A percentile compares a stretch with the other conserved stretches of the same genome.
These are phyloP conservation scores for Capsaspora owczarzaki DNA, from an alignment of 78 protist species.

Conservation along the genomic window DNA sequence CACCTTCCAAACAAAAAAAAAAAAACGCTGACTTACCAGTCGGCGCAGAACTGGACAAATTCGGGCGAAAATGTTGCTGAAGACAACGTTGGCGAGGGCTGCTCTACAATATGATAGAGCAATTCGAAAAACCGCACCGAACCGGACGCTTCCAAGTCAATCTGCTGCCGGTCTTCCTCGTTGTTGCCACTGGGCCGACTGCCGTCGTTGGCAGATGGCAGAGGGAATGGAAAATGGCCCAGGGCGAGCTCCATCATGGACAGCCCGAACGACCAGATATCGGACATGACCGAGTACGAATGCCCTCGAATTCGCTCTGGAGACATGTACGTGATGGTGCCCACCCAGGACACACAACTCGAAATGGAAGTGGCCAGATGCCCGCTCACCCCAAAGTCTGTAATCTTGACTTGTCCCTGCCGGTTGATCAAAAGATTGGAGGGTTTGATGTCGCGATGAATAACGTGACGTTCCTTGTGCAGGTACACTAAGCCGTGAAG, in stretches of 20 bases:
- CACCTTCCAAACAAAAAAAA: too few relatives aligned
- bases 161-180: too few relatives aligned
- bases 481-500: slow-evolving; percentile 51
- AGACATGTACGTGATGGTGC: slow-evolving; percentile 60
- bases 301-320: slow-evolving; percentile 72
- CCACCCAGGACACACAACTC: slow-evolving; percentile 68
- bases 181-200: too few relatives aligned
- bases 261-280: slow-evolving; percentile 73
- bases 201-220: too few relatives aligned
- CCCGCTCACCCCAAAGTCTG: slow-evolving; percentile 77
- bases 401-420: slow-evolving; percentile 38
- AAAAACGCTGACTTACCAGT: slow-evolving; percentile 40
- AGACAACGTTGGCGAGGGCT: slow-evolving; percentile 27
- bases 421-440: slow-evolving; percentile 47
- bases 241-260: slow-evolving; percentile 56
- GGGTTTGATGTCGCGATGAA: slow-evolving; percentile 71
- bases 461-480: slow-evolving; percentile 45
- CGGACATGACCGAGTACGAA: slow-evolving; percentile 55
- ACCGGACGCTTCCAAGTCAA: neutral
- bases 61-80: slow-evolving; percentile 28
- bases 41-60: slow-evolving; percentile 37
- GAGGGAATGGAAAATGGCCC: slow-evolving; percentile 52
- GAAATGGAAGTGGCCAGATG: slow-evolving; percentile 46
- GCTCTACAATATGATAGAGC: slow-evolving; percentile 48
- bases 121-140: slow-evolving; percentile 53